phyloP scores from a whole-genome alignment of 306 rosid genomes.

The Vachellia pachyceras region DNA sequence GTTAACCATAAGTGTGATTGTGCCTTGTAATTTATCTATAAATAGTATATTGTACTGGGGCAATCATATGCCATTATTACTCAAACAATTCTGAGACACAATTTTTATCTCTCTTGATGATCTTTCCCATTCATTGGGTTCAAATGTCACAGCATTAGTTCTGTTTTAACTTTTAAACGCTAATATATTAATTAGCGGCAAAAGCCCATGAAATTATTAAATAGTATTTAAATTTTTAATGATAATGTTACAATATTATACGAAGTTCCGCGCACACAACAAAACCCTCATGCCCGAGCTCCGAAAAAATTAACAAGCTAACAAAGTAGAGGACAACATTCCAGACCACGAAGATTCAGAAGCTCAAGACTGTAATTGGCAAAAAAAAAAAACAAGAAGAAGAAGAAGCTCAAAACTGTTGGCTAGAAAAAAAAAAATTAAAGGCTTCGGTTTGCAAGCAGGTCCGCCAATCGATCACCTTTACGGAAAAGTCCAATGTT shows the following conservation, averaged over 20 bases:
- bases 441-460: too few species aligned
- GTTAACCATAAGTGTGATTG: too few species aligned
- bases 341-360: neutral
- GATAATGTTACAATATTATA: neutral
- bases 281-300: neutral
- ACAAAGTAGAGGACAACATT: neutral
- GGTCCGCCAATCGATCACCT: too few species aligned
- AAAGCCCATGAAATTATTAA: neutral
- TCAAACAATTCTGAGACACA: too few species aligned
- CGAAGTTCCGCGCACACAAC: too few species aligned
- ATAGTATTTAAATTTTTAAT: too few species aligned
- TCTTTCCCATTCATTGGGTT: constrained; percentile 40
- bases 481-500: neutral
- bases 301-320: neutral
- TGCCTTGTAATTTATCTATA: too few species aligned
- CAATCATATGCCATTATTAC: too few species aligned
- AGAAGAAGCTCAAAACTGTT: too few species aligned
- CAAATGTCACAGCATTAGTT: neutral
- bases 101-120: constrained; percentile 40
- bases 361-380: too few species aligned
- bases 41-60: neutral
- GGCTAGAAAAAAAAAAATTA: too few species aligned
- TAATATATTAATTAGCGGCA: neutral
- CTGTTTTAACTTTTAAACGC: neutral
- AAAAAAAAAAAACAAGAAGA: too few species aligned